Evolutionary conservation across 805 yeast genomes (phyloP), one percentile per base, ranked within the genome.

Genomic region (Candida suzukii): DNA sequence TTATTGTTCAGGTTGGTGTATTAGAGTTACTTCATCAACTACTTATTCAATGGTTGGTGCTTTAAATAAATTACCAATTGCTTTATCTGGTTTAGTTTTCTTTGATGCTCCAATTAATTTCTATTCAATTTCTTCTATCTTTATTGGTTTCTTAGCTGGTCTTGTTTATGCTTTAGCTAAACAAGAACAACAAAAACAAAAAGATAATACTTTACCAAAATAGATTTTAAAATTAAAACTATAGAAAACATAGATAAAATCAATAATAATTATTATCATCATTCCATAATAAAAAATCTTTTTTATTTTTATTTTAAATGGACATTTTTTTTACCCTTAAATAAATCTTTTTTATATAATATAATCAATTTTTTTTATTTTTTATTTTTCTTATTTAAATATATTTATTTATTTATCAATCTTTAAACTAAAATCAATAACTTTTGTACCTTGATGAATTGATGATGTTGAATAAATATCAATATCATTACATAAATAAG

Each of bases 31-130:
- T 35, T 88, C 97, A 19, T 90, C 98, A 22, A 93, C 99, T 42
- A 93, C 99, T 42, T 93, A 93, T 72, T 88, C 96, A 41, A 93
- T 93, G 99, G 98, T 93, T 45, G 99, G 99, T 65, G 99, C 99
- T 41, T 78, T 93, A 66, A 93, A 93, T 79, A 93, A 93, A 71
- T 80, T 93, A 56, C 99, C 99, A 60, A 88, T 93, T 58, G 99
- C 99, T 14, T 74, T 93, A 45, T 82, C 95, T 31, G 99, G 99
- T 33, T 77, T 93, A 64, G 60, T 93, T 52, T 91, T 93, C 77
- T 93, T 93, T 58, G 96, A 88, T 57, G 95, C 96, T 43, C 90
- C 95, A 46, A 86, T 84, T 60, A 93, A 95, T 73, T 86, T 93
- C 71, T 80, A 84, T 74, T 84, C 95, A 29, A 57, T 91, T 48